phyloP scores from a whole-genome alignment of 192 early-diverging fungal species.

The Phycomyces nitens region DNA sequence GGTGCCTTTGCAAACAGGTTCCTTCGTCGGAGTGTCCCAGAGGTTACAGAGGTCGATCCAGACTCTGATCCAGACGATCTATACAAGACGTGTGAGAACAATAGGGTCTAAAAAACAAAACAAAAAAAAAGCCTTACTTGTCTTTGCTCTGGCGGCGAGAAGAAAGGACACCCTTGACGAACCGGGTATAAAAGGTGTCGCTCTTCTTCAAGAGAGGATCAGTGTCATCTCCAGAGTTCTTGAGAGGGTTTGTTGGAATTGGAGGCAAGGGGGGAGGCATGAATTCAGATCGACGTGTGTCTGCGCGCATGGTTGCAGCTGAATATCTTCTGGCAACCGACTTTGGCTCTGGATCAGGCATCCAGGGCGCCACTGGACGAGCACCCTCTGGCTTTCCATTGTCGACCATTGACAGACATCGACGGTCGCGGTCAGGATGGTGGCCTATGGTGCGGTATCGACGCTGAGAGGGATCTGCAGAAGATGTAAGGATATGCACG shows the following conservation, averaged over 20 bases:
- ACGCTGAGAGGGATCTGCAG: slow-evolving; percentile 18
- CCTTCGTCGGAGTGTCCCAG: slow-evolving; percentile 30
- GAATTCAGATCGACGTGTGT: slow-evolving; percentile 5
- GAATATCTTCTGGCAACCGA: background rate
- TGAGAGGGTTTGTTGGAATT: background rate
- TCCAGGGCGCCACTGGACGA: slow-evolving; percentile 16
- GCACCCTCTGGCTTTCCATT: background rate
- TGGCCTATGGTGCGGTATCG: slow-evolving; percentile 21
- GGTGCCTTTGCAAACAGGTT: slow-evolving; percentile 23
- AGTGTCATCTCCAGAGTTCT: background rate
- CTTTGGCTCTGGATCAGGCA: background rate
- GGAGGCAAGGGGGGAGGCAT: slow-evolving; percentile 11
- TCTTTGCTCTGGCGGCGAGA: slow-evolving; percentile 13
- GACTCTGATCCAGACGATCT: background rate
- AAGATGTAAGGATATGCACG: background rate
- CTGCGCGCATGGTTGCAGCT: slow-evolving; percentile 10
- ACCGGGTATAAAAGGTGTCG: slow-evolving; percentile 23
- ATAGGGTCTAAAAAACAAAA: background rate
- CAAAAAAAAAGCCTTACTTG: slow-evolving; percentile 12
- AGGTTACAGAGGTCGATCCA: slow-evolving; percentile 2
- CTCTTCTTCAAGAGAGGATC: slow-evolving; percentile 21
- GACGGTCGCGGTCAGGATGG: slow-evolving; percentile 14
- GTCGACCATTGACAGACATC: slow-evolving; percentile 27
- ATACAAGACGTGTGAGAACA: background rate
- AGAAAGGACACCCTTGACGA: slow-evolving; percentile 18